phyloP scores from a whole-genome alignment of 208 protist species.

The Leishmania amazonensis region DNA sequence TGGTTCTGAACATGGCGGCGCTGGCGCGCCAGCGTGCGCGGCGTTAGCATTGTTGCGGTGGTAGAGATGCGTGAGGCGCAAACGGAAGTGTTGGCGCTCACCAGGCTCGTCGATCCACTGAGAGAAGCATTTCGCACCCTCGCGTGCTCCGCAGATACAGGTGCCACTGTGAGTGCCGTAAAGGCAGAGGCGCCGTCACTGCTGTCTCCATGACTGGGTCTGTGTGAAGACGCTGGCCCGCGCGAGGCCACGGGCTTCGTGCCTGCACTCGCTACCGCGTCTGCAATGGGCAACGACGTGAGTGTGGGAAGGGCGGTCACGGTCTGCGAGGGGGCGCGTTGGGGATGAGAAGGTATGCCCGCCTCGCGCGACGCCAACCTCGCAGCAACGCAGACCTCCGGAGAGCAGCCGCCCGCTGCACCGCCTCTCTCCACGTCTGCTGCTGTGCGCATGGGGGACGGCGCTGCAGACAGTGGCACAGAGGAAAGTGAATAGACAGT shows the following conservation, averaged over 20 bases:
- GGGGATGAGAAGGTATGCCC: background rate
- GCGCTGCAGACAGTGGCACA: background rate
- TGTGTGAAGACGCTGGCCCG: background rate
- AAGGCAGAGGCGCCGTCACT: background rate
- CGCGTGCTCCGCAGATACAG: background rate
- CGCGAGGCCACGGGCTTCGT: background rate
- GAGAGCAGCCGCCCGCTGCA: background rate
- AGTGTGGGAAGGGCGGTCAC: no score
- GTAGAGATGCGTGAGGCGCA: slow-evolving; percentile 2
- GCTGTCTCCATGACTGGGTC: background rate
- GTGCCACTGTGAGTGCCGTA: background rate
- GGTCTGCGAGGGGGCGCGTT: background rate
- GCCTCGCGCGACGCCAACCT: background rate
- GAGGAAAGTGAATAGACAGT: slow-evolving; percentile 4
- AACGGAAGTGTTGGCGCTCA: background rate
- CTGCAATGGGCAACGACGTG: background rate
- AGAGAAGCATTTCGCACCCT: background rate
- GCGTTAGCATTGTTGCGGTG: slow-evolving; percentile 13
- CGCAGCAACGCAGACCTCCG: background rate
- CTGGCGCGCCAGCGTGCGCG: slow-evolving; percentile 7
- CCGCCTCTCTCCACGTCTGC: background rate
- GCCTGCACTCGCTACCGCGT: background rate
- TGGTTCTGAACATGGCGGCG: background rate
- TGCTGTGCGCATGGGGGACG: background rate
- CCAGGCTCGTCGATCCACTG: background rate